Base-by-base conservation (phyloP, 169 alveolate species). In the Plasmodium fragile region DNA sequence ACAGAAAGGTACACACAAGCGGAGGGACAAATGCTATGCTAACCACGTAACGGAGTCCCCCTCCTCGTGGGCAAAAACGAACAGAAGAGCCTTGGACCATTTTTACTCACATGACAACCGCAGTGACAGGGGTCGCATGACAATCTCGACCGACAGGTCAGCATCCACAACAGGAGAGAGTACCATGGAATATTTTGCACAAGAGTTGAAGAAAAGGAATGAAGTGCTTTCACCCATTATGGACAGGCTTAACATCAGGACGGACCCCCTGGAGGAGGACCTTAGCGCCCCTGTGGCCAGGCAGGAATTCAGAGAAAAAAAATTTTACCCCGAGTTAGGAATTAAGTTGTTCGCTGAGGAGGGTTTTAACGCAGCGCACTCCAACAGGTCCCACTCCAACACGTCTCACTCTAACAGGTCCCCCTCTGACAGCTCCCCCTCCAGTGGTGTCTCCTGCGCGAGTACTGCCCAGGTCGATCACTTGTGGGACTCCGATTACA, bases 181-280 rank as follows among this genome's bases (percentile, higher is more conserved):
- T 11, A 81, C 59, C 18, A 70, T 91, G 11, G 92, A 79, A 1
- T 43, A 91, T 36, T 91, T 91, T 91, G 11, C 45, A 1, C 18
- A 81, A 30, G 72, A 80, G 25, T 28, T 91, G 11, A 81, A 81
- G 41, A 91, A 65, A 4, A 45, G 59, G 6, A 91, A 80, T 59
- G 94, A 91, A 71, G 39, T 30, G 4, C 28, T 91, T 4, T 91
- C 53, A n/a, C 73, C 72, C 30, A 77, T 80, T 45, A 55, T 91
- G 28, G 92, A 81, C 2, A 41, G 32, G 5, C n/a, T 32, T 43
- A 52, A 79, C 45, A 18, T 70, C 13, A 83, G 73, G 30, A 53
- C 2, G 28, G 25, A 49, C 2, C 28, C 59, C 16, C 43, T 39
- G 69, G 93, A 75, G 69, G 93, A 75, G 22, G 39, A 32, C 36